Evolutionary conservation across 177 flowering plant species (phyloP).

Genomic region (Vitis hybrid): DNA sequence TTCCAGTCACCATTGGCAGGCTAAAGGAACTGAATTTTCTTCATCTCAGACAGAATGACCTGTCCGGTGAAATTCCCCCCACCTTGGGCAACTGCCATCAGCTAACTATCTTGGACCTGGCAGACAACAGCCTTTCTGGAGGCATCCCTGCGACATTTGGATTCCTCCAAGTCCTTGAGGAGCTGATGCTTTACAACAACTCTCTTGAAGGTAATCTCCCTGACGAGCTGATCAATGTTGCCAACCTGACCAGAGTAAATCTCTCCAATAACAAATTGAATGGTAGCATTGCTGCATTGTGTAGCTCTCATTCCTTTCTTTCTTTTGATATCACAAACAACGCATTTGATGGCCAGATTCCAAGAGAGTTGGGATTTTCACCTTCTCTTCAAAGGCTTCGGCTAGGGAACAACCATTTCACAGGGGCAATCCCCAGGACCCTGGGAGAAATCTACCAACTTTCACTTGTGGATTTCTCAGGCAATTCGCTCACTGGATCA

Average conservation of each 20-base stretch:
- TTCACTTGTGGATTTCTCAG: slow-evolving; percentile 71
- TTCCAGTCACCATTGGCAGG: slow-evolving; percentile 73
- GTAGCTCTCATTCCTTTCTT: slow-evolving; percentile 48
- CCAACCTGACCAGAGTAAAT: slow-evolving; percentile 80
- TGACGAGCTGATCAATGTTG: slow-evolving; percentile 35
- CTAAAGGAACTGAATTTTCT: slow-evolving; percentile 60
- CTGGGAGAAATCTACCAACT: slow-evolving; percentile 59
- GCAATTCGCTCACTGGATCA: slow-evolving; percentile 63
- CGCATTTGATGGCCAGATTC: slow-evolving; percentile 61
- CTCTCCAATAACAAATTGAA: slow-evolving; percentile 72
- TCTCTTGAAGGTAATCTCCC: slow-evolving; percentile 89
- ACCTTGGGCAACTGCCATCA: slow-evolving; percentile 70
- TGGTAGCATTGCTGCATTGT: slow-evolving; percentile 74
- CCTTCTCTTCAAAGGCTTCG: slow-evolving; percentile 69
- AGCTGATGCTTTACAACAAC: slow-evolving; percentile 91
- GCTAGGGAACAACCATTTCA: slow-evolving; percentile 64
- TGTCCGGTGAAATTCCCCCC: slow-evolving; percentile 73
- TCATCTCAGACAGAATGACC: slow-evolving; percentile 80
- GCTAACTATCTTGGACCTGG: slow-evolving; percentile 70
- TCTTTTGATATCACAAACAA: slow-evolving; percentile 89
- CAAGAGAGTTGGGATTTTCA: slow-evolving; percentile 70
- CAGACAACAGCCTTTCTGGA: slow-evolving; percentile 78
- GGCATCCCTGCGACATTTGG: slow-evolving; percentile 66
- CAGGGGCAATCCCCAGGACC: slow-evolving; percentile 61
- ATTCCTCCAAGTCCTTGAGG: slow-evolving; percentile 45